Evolutionary conservation across 1,284 basidiomycete genomes (phyloP), one percentile per base, ranked within the genome.

Genomic region (Agaricales sp.): DNA sequence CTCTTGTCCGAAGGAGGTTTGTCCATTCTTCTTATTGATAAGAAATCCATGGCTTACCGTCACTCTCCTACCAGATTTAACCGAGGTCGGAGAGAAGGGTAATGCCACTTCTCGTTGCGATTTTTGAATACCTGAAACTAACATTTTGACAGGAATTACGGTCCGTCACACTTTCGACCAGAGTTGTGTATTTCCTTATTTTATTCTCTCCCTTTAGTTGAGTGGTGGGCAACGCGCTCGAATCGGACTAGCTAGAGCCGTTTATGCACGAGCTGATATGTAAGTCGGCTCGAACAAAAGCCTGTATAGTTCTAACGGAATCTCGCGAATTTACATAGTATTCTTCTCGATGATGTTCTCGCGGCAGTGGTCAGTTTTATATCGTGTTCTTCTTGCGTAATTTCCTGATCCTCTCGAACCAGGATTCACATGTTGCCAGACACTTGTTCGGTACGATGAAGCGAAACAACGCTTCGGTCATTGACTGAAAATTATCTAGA

Each of bases 41-140:
- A n/a, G n/a, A n/a, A n/a, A n/a, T n/a, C n/a, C n/a, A n/a, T n/a
- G n/a, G n/a, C n/a, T n/a, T n/a, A n/a, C n/a, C n/a, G n/a, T n/a
- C n/a, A n/a, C n/a, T n/a, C n/a, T n/a, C n/a, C n/a, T n/a, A n/a
- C n/a, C n/a, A n/a, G 85, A 90, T 61, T 66, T 75, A 58, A 90
- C 87, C 0, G 82, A 88, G 61, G 84, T 92, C 21, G 87, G 87
- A 16, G 87, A 82, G 59, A 82, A 82, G 63, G 80, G 78, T 69
- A 58, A 47, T 47, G 35, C 21, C 14, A 0, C 21, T 25, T 46
- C n/a, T n/a, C n/a, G n/a, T n/a, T n/a, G n/a, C n/a, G n/a, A n/a
- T n/a, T n/a, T n/a, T n/a, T n/a, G n/a, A n/a, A n/a, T n/a, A n/a
- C n/a, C n/a, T n/a, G n/a, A n/a, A n/a, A n/a, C n/a, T n/a, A n/a